Conservation (phyloP, 2,329 filamentous ascomycete species). For the Boeremia exigua region DNA sequence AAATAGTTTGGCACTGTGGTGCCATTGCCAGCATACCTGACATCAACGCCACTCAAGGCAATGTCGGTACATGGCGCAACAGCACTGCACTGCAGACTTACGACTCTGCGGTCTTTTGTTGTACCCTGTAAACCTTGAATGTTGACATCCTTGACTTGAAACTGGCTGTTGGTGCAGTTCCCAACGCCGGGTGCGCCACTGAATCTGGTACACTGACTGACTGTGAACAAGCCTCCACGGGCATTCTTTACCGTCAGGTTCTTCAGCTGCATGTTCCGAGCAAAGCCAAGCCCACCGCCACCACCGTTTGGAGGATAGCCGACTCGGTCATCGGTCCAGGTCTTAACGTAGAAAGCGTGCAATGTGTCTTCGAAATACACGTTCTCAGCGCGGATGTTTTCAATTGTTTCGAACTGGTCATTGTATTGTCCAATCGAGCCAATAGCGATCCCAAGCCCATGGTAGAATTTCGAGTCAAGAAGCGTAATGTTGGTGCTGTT, state of each 20-base stretch:
- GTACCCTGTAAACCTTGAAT: constrained; percentile 42
- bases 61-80: constrained; percentile 34
- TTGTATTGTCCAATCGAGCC: constrained; percentile 65
- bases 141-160: constrained; percentile 48
- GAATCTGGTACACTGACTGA: constrained; percentile 52
- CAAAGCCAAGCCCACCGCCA: constrained; percentile 60
- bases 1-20: constrained; percentile 20
- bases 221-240: constrained; percentile 41
- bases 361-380: constrained; percentile 55
- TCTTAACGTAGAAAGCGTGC: constrained; percentile 63
- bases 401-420: constrained; percentile 56
- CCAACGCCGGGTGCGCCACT: constrained; percentile 38
- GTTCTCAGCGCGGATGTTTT: constrained; percentile 58
- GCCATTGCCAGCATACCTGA: constrained; percentile 25
- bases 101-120: constrained; percentile 22
- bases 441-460: constrained; percentile 57
- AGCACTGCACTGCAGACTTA: constrained; percentile 38
- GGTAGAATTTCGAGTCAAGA: constrained; percentile 20
- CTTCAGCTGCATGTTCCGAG: constrained; percentile 47
- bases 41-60: constrained; percentile 19
- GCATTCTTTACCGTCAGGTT: constrained; percentile 38
- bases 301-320: constrained; percentile 65
- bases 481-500: constrained; percentile 27
- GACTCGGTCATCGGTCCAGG: constrained; percentile 61
- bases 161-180: constrained; percentile 50